Evolutionary conservation across 1,284 basidiomycete genomes (phyloP).

Genomic region (Inonotus hispidus): DNA sequence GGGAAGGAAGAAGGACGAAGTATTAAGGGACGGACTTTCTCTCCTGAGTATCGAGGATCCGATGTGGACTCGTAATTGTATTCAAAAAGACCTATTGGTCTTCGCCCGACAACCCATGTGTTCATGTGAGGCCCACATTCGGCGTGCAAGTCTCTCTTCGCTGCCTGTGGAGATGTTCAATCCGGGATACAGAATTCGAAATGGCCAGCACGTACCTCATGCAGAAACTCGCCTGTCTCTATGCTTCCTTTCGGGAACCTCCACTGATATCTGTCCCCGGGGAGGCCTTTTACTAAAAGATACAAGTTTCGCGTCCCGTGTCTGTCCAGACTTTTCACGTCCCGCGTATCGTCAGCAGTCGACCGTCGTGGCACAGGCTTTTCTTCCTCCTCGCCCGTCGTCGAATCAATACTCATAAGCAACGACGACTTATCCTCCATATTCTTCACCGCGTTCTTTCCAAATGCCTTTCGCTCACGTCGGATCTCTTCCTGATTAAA

Average conservation of each 20-base stretch:
- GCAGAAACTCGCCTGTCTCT: slow-evolving; percentile 59
- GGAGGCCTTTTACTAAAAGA: slow-evolving; percentile 60
- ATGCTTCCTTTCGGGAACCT: slow-evolving; percentile 73
- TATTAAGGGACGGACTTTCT: slow-evolving; percentile 15
- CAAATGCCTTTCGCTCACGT: slow-evolving; percentile 69
- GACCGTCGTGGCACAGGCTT: slow-evolving; percentile 54
- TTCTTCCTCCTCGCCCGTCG: slow-evolving; percentile 50
- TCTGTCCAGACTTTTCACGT: slow-evolving; percentile 76
- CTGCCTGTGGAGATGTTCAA: slow-evolving; percentile 44
- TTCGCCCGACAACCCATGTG: slow-evolving; percentile 74
- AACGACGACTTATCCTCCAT: slow-evolving; percentile 46
- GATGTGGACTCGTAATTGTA: slow-evolving; percentile 30
- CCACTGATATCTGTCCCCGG: slow-evolving; percentile 59
- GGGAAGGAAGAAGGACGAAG: not conserved
- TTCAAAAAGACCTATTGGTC: slow-evolving; percentile 67
- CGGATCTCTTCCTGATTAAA: slow-evolving; percentile 72
- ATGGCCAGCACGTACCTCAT: slow-evolving; percentile 46
- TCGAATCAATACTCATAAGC: slow-evolving; percentile 27
- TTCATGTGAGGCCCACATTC: slow-evolving; percentile 76
- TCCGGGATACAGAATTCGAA: not conserved
- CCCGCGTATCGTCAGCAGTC: slow-evolving; percentile 54
- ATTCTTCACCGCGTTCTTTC: slow-evolving; percentile 53
- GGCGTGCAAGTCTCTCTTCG: slow-evolving; percentile 55
- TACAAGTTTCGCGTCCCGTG: slow-evolving; percentile 83
- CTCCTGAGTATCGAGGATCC: slow-evolving; percentile 1